Evolutionary conservation across 202 grass and related monocot genomes (phyloP), one percentile per base, ranked within the genome.

Genomic region (Eragrostis tef): DNA sequence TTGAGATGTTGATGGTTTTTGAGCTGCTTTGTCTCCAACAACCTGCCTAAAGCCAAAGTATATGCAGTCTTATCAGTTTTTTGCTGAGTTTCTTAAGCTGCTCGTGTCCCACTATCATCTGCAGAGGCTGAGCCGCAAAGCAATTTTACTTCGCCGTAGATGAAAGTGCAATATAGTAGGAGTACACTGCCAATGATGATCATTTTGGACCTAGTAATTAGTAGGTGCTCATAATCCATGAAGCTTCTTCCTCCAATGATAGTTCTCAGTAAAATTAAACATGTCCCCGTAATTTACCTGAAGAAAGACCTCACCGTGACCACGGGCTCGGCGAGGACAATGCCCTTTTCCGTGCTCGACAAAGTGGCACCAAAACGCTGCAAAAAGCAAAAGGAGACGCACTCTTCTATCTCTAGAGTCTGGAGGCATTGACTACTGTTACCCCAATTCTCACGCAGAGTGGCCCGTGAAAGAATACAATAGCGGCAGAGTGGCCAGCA

Each of bases 351-450:
- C 43, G 36, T 83, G 75, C 74, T 75, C 74, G 79, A 90, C 79
- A 90, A 89, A 86, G 69, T 69, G 34, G 44, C 39, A 43, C 84
- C 78, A 39, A 83, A 88, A 88, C 54, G 88, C 84, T 83, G 80
- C 66, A 50, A 70, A 91, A 83, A 71, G 82, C 51, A 84, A 78
- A 86, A 82, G 87, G 50, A 56, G 68, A 51, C 66, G 70, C 47
- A 63, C 81, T 62, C 73, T 61, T 12, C n/a, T n/a, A 44, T 71
- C 84, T 77, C 67, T 79, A 22, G 34, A 69, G 27, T 27, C 50
- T 66, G 74, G 64, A 56, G 1, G 13, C 49, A 74, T 75, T 80
- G 84, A 75, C 71, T 51, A 81, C 58, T 81, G 69, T 64, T 61
- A 6, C 63, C 58, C 9, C 73, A n/a, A 27, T 75, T 56, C 81